phyloP scores from a whole-genome alignment of 116 monocot species.

The Trichopus zeylanicus region DNA sequence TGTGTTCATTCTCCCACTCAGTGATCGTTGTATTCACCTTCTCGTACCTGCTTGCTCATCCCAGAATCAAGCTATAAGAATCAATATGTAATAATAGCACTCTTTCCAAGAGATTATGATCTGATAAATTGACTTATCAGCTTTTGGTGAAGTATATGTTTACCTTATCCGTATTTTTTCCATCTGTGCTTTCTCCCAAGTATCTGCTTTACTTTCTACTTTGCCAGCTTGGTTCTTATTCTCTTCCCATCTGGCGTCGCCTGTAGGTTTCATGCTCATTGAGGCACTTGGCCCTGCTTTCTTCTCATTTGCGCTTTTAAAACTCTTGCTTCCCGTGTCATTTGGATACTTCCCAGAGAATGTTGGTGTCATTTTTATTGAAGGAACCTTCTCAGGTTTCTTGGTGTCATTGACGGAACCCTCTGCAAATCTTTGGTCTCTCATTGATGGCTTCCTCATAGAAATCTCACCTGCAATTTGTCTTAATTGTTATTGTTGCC shows the following conservation, averaged over 20 bases:
- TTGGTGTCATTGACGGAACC: constrained; percentile 6
- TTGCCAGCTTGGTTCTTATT: not conserved
- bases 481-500: not conserved
- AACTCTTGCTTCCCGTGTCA: constrained; percentile 21
- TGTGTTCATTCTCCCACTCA: too few species aligned
- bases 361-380: constrained; percentile 30
- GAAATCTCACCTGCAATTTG: constrained; percentile 22
- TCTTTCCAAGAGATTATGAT: too few species aligned
- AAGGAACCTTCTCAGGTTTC: constrained; percentile 15
- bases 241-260: not conserved
- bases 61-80: too few species aligned
- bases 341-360: constrained; percentile 27
- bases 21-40: too few species aligned
- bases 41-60: too few species aligned
- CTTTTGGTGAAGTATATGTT: not conserved
- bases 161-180: constrained; percentile 43
- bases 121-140: too few species aligned
- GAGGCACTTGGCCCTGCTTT: constrained; percentile 5
- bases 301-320: constrained; percentile 9
- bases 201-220: constrained; percentile 8
- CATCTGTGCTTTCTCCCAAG: constrained; percentile 48
- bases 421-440: not conserved
- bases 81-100: too few species aligned
- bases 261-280: constrained; percentile 8
- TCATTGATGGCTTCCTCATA: constrained; percentile 13